phyloP scores from a whole-genome alignment of 2,329 filamentous ascomycete genomes.

The Penicillium sp. region DNA sequence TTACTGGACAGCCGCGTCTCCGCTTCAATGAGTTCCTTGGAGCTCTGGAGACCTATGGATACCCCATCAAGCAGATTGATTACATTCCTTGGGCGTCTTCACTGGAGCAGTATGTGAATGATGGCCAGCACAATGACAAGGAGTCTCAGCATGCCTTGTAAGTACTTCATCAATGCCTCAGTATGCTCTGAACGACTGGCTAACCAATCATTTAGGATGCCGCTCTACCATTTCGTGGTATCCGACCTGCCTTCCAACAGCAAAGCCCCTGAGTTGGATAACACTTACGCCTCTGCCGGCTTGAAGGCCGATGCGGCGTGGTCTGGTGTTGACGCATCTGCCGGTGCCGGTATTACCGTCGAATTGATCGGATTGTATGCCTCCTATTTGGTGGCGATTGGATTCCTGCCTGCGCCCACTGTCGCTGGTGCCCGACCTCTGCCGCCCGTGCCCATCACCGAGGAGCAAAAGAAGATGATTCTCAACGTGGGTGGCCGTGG shows the following conservation, averaged over 20 bases:
- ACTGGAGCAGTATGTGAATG: constrained; percentile 71
- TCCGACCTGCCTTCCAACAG: constrained; percentile 73
- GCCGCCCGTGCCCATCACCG: constrained; percentile 53
- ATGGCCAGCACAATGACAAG: constrained; percentile 59
- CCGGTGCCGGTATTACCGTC: constrained; percentile 62
- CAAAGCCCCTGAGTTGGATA: constrained; percentile 75
- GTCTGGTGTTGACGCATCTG: constrained; percentile 64
- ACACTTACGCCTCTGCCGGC: constrained; percentile 69
- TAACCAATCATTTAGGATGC: constrained; percentile 55
- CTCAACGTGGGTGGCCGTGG: constrained; percentile 61
- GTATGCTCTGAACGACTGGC: constrained; percentile 2
- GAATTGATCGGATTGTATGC: constrained; percentile 69
- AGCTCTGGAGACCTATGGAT: constrained; percentile 74
- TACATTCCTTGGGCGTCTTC: constrained; percentile 73
- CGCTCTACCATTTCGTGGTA: constrained; percentile 75
- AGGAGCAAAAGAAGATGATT: constrained; percentile 57
- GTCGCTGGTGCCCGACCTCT: constrained; percentile 41
- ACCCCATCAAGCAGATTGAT: constrained; percentile 67
- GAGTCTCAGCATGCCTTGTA: constrained; percentile 71
- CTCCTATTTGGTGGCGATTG: constrained; percentile 66
- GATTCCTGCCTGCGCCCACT: constrained; percentile 62
- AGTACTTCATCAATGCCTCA: constrained; percentile 26
- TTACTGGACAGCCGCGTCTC: constrained; percentile 79
- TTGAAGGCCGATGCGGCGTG: constrained; percentile 67
- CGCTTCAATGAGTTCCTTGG: constrained; percentile 79